These are phyloP conservation scores for Avena eriantha DNA, from an alignment of 176 grass and related monocot species.

Conservation along the genomic window DNA sequence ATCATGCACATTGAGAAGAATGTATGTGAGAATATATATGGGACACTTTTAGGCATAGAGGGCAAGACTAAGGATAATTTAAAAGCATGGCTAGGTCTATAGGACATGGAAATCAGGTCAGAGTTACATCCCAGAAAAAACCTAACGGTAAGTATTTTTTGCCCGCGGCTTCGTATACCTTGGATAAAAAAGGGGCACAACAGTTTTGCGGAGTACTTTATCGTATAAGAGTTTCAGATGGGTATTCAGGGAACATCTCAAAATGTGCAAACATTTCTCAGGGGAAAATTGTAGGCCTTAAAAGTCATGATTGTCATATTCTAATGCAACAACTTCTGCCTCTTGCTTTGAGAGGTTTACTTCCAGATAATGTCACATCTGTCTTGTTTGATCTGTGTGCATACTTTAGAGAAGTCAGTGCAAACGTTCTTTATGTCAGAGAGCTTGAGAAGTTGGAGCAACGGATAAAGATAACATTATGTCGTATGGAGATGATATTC, in stretches of 20 bases:
- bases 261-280: conserved; percentile 2
- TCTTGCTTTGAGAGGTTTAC: not conserved
- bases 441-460: not conserved
- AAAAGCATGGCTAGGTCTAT: not conserved
- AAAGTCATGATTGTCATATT: conserved; percentile 21
- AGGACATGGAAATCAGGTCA: conserved; percentile 14
- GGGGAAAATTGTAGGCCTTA: not conserved
- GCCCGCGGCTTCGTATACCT: conserved; percentile 14
- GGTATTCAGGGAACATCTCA: not conserved
- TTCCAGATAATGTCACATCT: not conserved
- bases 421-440: not conserved
- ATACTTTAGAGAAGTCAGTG: not conserved
- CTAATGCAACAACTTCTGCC: not conserved
- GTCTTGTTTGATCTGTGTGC: not conserved
- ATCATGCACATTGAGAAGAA: not conserved
- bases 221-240: conserved; percentile 2
- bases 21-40: not conserved
- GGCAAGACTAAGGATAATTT: conserved; percentile 33
- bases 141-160: conserved; percentile 22
- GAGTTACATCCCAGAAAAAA: conserved; percentile 27
- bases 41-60: not conserved
- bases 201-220: not conserved
- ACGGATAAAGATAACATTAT: not conserved
- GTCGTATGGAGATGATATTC: not conserved
- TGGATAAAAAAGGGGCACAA: conserved; percentile 3